These are phyloP conservation scores for Saxophila tyrrhenica DNA, from an alignment of 495 filamentous ascomycete species.

Conservation along the genomic window DNA sequence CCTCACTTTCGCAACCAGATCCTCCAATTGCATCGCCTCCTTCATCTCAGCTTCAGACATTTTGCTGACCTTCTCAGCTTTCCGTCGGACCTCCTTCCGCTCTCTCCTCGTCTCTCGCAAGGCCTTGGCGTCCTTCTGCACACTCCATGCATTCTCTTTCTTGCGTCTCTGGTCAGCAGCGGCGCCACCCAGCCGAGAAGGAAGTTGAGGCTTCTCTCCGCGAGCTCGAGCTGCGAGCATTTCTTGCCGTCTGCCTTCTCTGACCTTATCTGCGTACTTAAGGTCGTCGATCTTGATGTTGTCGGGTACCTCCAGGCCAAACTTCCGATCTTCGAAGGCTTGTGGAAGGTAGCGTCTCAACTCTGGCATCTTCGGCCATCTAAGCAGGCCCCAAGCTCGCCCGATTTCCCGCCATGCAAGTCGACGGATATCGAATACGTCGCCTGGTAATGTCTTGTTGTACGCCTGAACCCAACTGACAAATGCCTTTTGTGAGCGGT, in stretches of 20 bases:
- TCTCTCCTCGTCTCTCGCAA: conserved; percentile 56
- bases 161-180: conserved; percentile 36
- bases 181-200: conserved; percentile 14
- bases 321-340: conserved; percentile 6
- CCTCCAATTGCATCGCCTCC: conserved; percentile 57
- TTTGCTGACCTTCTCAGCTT: conserved; percentile 52
- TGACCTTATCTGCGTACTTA: conserved; percentile 64
- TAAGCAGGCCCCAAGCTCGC: conserved; percentile 70
- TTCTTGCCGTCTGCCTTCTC: conserved; percentile 59
- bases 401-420: conserved; percentile 76
- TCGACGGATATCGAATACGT: conserved; percentile 77
- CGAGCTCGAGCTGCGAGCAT: conserved; percentile 33
- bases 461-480: conserved; percentile 88
- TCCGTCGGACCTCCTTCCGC: conserved; percentile 59
- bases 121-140: conserved; percentile 61
- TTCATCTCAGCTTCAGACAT: conserved; percentile 65
- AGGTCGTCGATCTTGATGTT: conserved; percentile 52
- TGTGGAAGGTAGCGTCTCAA: conserved; percentile 34
- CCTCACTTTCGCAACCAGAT: conserved; percentile 62
- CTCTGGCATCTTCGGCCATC: conserved; percentile 91
- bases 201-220: conserved; percentile 20
- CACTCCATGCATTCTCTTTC: conserved; percentile 67
- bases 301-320: conserved; percentile 49
- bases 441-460: conserved; percentile 77
- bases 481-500: conserved; percentile 80